Evolutionary conservation across 1,139 yeast genomes (phyloP).

Genomic region (Yarrowia galli): DNA sequence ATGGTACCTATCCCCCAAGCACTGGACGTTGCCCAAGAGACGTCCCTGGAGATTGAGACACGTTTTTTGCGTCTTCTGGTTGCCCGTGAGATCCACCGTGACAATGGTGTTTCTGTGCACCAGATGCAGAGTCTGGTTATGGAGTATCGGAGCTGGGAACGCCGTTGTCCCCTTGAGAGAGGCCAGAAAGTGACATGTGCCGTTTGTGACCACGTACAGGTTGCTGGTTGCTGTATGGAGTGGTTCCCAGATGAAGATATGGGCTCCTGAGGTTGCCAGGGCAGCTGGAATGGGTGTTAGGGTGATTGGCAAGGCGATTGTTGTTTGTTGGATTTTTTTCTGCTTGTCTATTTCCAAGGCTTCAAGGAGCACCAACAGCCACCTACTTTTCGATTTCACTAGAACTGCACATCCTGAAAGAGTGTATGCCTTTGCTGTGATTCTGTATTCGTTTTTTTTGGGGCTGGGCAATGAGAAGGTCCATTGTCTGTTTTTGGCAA

Average conservation of each 20-base stretch:
- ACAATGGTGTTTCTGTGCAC: conserved; percentile 16
- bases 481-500: conserved; percentile 10
- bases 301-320: not conserved
- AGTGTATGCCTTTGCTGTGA: conserved; percentile 27
- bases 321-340: not conserved
- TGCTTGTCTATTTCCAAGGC: too few species aligned
- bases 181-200: conserved; percentile 12
- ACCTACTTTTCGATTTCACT: not conserved
- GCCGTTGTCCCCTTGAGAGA: conserved; percentile 22
- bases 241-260: conserved; percentile 29
- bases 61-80: conserved; percentile 5
- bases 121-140: conserved; percentile 22
- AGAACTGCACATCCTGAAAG: conserved; percentile 12
- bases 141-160: conserved; percentile 11
- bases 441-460: conserved; percentile 16
- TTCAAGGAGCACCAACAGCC: conserved; percentile 16
- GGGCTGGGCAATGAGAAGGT: conserved; percentile 12
- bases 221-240: conserved; percentile 18
- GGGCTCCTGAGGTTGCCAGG: conserved; percentile 12
- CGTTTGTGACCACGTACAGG: conserved; percentile 21
- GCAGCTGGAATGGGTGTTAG: conserved; percentile 8
- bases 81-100: conserved; percentile 18
- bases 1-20: conserved; percentile 19
- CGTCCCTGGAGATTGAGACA: conserved; percentile 17
- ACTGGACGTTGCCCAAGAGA: conserved; percentile 18